phyloP scores from a whole-genome alignment of 768 basidiomycete species.

The Mycena galopus region DNA sequence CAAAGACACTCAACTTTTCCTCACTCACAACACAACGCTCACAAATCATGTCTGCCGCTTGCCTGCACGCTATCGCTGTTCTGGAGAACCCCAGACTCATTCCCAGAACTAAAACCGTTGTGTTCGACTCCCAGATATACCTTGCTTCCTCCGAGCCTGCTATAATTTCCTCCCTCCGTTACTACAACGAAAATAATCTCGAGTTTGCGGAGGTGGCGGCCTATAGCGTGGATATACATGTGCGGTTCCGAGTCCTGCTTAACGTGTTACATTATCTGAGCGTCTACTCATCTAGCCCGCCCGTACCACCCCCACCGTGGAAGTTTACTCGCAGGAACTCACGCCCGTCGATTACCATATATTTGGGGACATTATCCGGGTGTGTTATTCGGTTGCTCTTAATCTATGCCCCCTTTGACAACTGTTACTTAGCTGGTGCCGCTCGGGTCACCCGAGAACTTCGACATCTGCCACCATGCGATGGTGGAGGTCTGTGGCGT shows the following conservation, averaged over 20 bases:
- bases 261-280: no score
- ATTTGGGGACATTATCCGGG: neutral
- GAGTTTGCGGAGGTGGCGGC: neutral
- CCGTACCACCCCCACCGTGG: neutral
- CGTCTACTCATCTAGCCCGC: neutral
- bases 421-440: neutral
- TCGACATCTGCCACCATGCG: neutral
- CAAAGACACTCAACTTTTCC: no score
- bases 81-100: neutral
- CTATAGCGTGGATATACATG: neutral
- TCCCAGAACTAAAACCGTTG: neutral
- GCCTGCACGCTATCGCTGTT: neutral
- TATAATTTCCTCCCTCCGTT: neutral
- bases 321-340: neutral
- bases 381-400: neutral
- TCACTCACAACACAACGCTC: neutral
- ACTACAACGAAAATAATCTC: neutral
- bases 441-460: neutral
- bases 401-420: no score
- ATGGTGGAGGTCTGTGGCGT: neutral
- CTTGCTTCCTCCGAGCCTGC: neutral
- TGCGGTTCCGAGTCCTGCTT: no score
- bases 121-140: neutral
- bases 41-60: neutral
- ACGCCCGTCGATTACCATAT: neutral